These are phyloP conservation scores for Mycena indigotica DNA, from an alignment of 768 basidiomycete species.

Conservation along the genomic window DNA sequence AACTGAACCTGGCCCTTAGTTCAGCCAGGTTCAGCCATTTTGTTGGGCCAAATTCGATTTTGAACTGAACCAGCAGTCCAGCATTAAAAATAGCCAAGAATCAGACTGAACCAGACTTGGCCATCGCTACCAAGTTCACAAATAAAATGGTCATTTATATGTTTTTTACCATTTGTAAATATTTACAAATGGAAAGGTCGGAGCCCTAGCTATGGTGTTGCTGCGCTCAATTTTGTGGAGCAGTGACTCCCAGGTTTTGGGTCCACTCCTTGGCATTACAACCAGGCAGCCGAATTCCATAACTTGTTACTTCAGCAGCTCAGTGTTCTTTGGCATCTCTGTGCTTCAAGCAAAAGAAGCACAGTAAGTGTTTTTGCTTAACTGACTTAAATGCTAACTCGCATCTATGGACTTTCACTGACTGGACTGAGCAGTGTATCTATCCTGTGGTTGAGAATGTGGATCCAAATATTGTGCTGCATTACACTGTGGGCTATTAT, in stretches of 20 bases:
- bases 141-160: too few relatives aligned
- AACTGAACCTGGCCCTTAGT: too few relatives aligned
- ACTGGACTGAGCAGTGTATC: not conserved
- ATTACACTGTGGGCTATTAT: too few relatives aligned
- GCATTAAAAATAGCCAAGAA: too few relatives aligned
- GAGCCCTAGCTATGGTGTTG: not conserved
- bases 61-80: too few relatives aligned
- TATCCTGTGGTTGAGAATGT: too few relatives aligned
- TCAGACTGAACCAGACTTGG: too few relatives aligned
- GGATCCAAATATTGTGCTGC: too few relatives aligned
- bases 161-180: not conserved
- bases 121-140: too few relatives aligned
- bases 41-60: too few relatives aligned
- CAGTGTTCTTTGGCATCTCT: not conserved
- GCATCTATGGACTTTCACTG: not conserved
- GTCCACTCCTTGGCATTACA: not conserved
- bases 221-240: not conserved
- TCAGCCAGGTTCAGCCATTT: too few relatives aligned
- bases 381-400: not conserved
- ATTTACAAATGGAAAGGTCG: not conserved
- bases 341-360: not conserved
- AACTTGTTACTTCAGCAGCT: not conserved
- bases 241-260: not conserved
- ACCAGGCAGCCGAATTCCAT: not conserved
- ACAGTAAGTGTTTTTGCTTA: not conserved